phyloP scores from a whole-genome alignment of 2,329 filamentous ascomycete species.

The Hypomyces perniciosus region DNA sequence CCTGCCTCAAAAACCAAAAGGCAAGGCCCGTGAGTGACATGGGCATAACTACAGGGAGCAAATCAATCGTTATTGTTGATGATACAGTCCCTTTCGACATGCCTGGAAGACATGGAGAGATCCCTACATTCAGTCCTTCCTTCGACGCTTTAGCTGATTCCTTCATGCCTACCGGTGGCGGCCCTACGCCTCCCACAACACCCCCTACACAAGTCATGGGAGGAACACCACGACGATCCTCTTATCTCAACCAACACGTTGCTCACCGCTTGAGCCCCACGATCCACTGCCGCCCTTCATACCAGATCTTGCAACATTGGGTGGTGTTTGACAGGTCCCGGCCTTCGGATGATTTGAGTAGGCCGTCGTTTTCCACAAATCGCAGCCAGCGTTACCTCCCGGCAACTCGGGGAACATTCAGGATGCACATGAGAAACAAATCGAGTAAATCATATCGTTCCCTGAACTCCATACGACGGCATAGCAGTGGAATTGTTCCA shows the following conservation, averaged over 20 bases:
- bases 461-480: slow-evolving; percentile 46
- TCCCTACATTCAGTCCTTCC: slow-evolving; percentile 39
- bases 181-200: slow-evolving; percentile 57
- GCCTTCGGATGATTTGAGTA: slow-evolving; percentile 28
- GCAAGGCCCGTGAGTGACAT: slow-evolving; percentile 45
- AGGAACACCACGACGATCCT: slow-evolving; percentile 49
- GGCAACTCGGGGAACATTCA: slow-evolving; percentile 25
- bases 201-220: slow-evolving; percentile 42
- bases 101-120: slow-evolving; percentile 43
- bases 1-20: slow-evolving; percentile 24
- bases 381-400: slow-evolving; percentile 23
- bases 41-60: slow-evolving; percentile 70
- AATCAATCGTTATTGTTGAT: slow-evolving; percentile 85
- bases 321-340: slow-evolving; percentile 21
- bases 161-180: slow-evolving; percentile 42
- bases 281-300: slow-evolving; percentile 42
- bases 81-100: slow-evolving; percentile 49
- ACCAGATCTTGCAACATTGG: slow-evolving; percentile 40
- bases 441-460: slow-evolving; percentile 47
- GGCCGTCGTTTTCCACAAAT: slow-evolving; percentile 25
- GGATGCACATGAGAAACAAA: slow-evolving; percentile 37
- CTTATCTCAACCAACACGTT: slow-evolving; percentile 45
- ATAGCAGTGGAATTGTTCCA: slow-evolving; percentile 48
- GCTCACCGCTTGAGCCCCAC: slow-evolving; percentile 29
- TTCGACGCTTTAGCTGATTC: slow-evolving; percentile 49